Evolutionary conservation across 2,329 filamentous ascomycete genomes (phyloP).

Genomic region (Verruconis gallopava): DNA sequence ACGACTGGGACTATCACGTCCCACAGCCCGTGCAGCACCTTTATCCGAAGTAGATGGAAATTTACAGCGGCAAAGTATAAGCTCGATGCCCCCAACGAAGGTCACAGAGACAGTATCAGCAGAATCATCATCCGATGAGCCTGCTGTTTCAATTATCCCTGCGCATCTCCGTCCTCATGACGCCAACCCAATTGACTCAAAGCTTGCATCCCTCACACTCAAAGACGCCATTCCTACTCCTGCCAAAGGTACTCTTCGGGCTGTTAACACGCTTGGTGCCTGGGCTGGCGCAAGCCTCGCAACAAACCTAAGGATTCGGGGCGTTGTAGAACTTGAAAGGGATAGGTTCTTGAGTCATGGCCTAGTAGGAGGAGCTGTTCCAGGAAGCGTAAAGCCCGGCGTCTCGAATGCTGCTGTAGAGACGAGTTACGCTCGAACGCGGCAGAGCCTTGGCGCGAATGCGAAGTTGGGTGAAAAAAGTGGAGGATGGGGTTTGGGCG

Average conservation of each 20-base stretch:
- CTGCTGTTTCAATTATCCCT: conserved; percentile 11
- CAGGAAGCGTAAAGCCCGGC: background rate
- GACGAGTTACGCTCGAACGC: background rate
- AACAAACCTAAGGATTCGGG: conserved; percentile 53
- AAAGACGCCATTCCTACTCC: conserved; percentile 13
- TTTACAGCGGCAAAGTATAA: conserved; percentile 19
- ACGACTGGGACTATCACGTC: background rate
- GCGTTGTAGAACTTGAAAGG: conserved; percentile 56
- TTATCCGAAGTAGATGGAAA: conserved; percentile 6
- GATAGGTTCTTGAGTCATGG: conserved; percentile 46
- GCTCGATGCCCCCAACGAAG: conserved; percentile 14
- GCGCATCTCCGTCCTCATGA: conserved; percentile 26
- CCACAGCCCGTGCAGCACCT: conserved; percentile 27
- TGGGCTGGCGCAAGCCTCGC: conserved; percentile 65
- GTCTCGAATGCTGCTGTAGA: background rate
- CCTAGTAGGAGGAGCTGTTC: conserved; percentile 4
- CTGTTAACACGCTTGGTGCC: conserved; percentile 55
- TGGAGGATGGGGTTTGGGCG: background rate
- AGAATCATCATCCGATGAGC: background rate
- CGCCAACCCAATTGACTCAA: conserved; percentile 44
- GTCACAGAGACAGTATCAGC: conserved; percentile 10
- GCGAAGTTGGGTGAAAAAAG: background rate
- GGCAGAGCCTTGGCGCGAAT: conserved; percentile 3
- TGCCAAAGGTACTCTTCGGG: conserved; percentile 48
- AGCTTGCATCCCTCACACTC: conserved; percentile 28